Conservation (phyloP, 345 rosid species). For the Rhizophora apiculata region DNA sequence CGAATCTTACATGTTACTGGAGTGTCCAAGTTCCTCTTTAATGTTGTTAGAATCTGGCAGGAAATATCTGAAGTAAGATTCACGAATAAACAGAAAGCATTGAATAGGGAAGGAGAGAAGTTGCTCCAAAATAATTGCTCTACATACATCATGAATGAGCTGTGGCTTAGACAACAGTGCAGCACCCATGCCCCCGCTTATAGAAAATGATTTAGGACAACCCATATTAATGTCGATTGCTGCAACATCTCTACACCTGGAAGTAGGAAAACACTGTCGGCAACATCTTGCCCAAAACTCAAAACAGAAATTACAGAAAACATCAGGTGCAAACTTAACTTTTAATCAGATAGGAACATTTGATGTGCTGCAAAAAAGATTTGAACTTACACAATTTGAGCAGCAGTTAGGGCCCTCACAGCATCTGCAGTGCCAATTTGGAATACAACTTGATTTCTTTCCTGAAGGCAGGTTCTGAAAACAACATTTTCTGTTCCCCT, state of each 20-base stretch:
- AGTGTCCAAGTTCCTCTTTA: slow-evolving; percentile 72
- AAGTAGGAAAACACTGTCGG: slow-evolving; percentile 6
- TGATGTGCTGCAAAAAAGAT: neutral
- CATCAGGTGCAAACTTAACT: neutral
- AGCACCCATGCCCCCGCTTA: slow-evolving; percentile 99
- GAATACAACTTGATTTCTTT: slow-evolving; percentile 61
- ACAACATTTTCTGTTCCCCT: slow-evolving; percentile 75
- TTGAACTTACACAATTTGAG: slow-evolving; percentile 66
- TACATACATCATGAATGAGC: slow-evolving; percentile 76
- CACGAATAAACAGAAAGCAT: slow-evolving; percentile 8
- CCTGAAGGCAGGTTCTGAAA: slow-evolving; percentile 73
- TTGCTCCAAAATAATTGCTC: slow-evolving; percentile 2
- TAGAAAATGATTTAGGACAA: slow-evolving; percentile 86
- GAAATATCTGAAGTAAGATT: slow-evolving; percentile 1
- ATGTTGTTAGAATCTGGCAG: slow-evolving; percentile 68
- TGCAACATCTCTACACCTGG: slow-evolving; percentile 83
- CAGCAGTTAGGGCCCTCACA: slow-evolving; percentile 76
- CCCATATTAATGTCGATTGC: slow-evolving; percentile 94
- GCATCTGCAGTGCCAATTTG: slow-evolving; percentile 98
- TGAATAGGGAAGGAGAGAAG: neutral
- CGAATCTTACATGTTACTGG: slow-evolving; percentile 94
- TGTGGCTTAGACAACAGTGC: slow-evolving; percentile 79
- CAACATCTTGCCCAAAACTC: neutral
- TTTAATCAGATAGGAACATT: neutral
- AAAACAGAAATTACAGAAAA: neutral